Evolutionary conservation across 1,139 yeast species (phyloP), one percentile per base, ranked within the genome.

Genomic region (Suhomyces bolitotheri): DNA sequence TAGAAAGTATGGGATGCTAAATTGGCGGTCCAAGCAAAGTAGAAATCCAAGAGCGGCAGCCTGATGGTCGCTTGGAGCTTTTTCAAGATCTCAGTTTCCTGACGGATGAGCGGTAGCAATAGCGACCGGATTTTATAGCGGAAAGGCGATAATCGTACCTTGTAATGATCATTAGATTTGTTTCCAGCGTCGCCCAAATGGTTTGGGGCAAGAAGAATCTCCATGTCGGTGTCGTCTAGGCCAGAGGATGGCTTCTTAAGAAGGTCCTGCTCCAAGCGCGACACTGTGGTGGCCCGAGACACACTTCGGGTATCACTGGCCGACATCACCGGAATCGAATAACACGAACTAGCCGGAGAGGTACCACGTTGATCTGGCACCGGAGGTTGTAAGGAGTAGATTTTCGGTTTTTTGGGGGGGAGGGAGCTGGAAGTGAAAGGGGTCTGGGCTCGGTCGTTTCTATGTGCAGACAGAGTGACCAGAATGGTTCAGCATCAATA

Each of bases 1-100:
- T 92, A 92, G 56, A 92, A 92, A 0, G 96, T 88, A 59, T 92
- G 98, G 7, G 95, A 78, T 0, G 97, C 98, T 46, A 92, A 67
- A 52, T 85, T 82, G 15, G 98, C 97, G 2, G 95, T 77, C 71
- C 88, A 79, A 10, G 95, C 87, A 60, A 92, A 92, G 57, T 84
- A 92, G 29, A 71, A 56, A 60, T 90, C 97, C 37, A 82, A 63
- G 19, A 63, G 41, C 3, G 80, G 75, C 23, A 62, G 60, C 37
- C 95, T 65, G 15, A 72, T 50, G 15, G 47, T 39, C 6, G 51
- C 43, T 62, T 92, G 98, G 43, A 87, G 60, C 3, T 51, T 49
- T n/a, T 75, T 71, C 16, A 92, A 57, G 3, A 73, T 46, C 3
- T 74, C 78, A 0, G 95, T 82, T 57, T 92, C 97, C 40, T 66